These are phyloP conservation scores for Kazachstania sp. DNA, from an alignment of 1,139 yeast species.

Conservation along the genomic window DNA sequence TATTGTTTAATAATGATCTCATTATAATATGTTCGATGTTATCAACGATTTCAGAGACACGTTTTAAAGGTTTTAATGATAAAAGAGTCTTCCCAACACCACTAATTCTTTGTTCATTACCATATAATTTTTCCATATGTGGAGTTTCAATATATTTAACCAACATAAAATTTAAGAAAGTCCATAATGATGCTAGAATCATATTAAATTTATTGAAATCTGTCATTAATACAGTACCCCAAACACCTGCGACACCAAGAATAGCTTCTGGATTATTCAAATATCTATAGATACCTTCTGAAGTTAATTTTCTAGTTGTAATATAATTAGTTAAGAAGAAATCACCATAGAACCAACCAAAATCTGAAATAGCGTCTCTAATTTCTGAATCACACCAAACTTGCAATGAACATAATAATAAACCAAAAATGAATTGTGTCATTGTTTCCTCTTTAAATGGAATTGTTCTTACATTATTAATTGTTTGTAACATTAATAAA, in stretches of 20 bases:
- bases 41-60: conserved; percentile 31
- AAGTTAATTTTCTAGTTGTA: conserved; percentile 42
- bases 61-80: conserved; percentile 30
- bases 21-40: conserved; percentile 21
- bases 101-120: conserved; percentile 48
- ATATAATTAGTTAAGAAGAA: conserved; percentile 59
- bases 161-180: conserved; percentile 55
- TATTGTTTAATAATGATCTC: conserved; percentile 14
- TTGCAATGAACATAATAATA: conserved; percentile 55
- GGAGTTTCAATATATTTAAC: conserved; percentile 70
- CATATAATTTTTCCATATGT: conserved; percentile 74
- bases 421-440: conserved; percentile 47
- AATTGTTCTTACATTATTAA: conserved; percentile 16
- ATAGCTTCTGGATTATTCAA: conserved; percentile 79
- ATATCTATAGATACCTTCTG: conserved; percentile 78
- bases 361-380: conserved; percentile 67
- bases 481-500: conserved; percentile 29
- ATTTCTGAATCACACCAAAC: conserved; percentile 67
- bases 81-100: conserved; percentile 55
- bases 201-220: conserved; percentile 48
- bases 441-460: conserved; percentile 17
- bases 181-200: conserved; percentile 58
- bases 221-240: conserved; percentile 65
- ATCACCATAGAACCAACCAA: conserved; percentile 89
- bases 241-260: conserved; percentile 73